Evolutionary conservation across 1,284 basidiomycete genomes (phyloP), one percentile per base, ranked within the genome.

Genomic region (Ganoderma leucocontextum): DNA sequence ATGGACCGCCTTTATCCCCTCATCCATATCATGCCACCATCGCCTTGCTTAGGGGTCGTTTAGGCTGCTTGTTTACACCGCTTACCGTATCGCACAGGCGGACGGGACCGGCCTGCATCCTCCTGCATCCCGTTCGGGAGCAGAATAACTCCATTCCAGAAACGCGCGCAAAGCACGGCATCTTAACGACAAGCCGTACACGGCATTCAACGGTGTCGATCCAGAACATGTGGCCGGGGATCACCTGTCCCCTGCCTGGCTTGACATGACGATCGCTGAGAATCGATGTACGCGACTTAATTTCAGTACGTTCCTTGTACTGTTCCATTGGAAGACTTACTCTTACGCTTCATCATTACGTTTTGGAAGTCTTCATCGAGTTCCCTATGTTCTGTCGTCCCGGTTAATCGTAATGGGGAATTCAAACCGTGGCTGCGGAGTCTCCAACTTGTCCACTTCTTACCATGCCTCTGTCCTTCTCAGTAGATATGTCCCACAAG

Each of bases 241-340:
- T 39, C 58, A 41, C 36, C 38, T 39, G 38, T 41, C 22, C 36
- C 36, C 6, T 25, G 58, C 58, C 36, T 17, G 22, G 15, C 55
- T 58, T 58, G 55, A 58, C 35, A 58, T 6, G 55, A 38, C 35
- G 35, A 58, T 58, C 55, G 22, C 38, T 39, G 38, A 60, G 58
- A 41, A 60, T 22, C 13, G 13, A 39, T 7, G 58, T n/a, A 41
- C 19, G n/a, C 38, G 38, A 15, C 38, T 60, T n/a, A 39, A 39
- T 39, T 49, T 60, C 58, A 60, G 58, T 22, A 41, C 25, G 22
- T 60, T 41, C n/a, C n/a, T 29, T 39, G 38, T 5, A 42, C 8
- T 41, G 19, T 60, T 60, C 58, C 22, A 60, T 60, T 60, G 58
- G 58, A 60, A 60, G 19, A 39, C 58, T 60, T 39, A 60, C 58